Evolutionary conservation across 176 grass and related monocot genomes (phyloP), one percentile per base, ranked within the genome.

Genomic region (Bromus sterilis): DNA sequence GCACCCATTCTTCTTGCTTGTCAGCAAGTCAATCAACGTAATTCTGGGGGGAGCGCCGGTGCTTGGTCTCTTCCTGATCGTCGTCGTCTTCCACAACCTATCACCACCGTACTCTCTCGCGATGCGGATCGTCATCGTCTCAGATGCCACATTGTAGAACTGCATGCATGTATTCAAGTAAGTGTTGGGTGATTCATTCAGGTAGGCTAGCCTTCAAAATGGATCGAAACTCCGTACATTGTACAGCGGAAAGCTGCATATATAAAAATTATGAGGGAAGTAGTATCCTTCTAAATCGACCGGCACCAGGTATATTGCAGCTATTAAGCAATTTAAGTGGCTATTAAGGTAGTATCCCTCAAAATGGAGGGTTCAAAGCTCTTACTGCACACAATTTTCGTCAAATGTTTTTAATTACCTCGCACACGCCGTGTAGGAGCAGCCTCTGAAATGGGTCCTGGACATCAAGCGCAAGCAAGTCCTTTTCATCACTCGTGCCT

Each of bases 361-460:
- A 32, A 6, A 16, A 32, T 64, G 0, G 16, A 20, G 16, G 11
- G 23, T 9, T 26, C 11, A 58, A 15, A 5, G n/a, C n/a, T 15
- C 3, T 8, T 34, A 35, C 21, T 10, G 21, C 35, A 42, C 36
- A n/a, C 9, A 12, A 37, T 6, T 70, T 70, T 70, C 23, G 37
- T 26, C 66, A 69, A 21, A 40, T 24, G 5, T 25, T 69, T 7
- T 43, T 26, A 12, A 24, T 41, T 71, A 71, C 68, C 68, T 73
- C 42, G 26, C 70, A 73, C 42, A 73, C 70, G 42, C 70, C 70
- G 70, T 49, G 70, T 20, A 73, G 70, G 42, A 73, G 41, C 42
- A 73, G 42, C 70, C 70, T 73, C 26, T 49, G 70, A 42, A 73
- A 73, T 9, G 70, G 70, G 70, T 73, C 70, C 70, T 49, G 70